These are phyloP conservation scores for Auriculariales sp. DNA, from an alignment of 768 basidiomycete genomes.

Conservation along the genomic window DNA sequence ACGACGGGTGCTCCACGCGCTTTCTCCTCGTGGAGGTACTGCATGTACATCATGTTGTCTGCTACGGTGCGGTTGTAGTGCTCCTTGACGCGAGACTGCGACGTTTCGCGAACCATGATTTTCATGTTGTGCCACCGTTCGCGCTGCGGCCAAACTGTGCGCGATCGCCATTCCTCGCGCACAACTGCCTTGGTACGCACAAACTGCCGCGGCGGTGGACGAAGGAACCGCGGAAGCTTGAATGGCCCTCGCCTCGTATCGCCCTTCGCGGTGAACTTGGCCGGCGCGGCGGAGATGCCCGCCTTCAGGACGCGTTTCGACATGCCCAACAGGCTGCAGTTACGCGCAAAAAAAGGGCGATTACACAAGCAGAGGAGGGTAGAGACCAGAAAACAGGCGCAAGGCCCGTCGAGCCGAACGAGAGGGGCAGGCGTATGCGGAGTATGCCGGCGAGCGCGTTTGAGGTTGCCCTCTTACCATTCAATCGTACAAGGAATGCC, in stretches of 20 bases:
- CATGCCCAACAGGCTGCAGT: no score
- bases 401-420: no score
- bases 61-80: constrained; percentile 76
- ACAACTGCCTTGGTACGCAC: neutral
- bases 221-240: neutral
- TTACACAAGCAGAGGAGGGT: no score
- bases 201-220: neutral
- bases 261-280: no score
- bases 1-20: constrained; percentile 37
- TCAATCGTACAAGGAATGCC: no score
- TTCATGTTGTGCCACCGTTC: constrained; percentile 11
- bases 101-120: constrained; percentile 52
- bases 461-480: no score
- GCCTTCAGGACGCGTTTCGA: no score
- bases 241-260: neutral
- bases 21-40: constrained; percentile 63
- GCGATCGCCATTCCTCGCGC: neutral
- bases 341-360: no score
- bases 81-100: constrained; percentile 57
- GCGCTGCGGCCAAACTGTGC: neutral
- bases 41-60: constrained; percentile 89
- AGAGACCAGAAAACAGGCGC: no score
- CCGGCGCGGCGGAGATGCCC: no score
- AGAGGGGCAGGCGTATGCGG: no score
- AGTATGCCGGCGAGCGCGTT: no score